phyloP scores from a whole-genome alignment of 2,329 filamentous ascomycete species.

The Ophiostoma ips region DNA sequence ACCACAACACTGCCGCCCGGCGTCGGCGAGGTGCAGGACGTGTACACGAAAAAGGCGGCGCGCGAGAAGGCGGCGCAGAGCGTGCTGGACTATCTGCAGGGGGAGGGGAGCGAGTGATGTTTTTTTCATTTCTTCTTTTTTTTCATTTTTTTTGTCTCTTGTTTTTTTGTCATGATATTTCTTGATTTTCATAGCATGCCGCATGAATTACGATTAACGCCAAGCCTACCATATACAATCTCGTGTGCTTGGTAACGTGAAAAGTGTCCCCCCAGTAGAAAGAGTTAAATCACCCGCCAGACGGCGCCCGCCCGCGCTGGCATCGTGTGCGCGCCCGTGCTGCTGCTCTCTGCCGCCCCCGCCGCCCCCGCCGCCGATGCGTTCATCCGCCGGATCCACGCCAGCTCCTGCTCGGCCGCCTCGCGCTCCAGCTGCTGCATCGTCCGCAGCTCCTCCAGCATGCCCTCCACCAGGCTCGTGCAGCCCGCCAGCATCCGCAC shows the following conservation, averaged over 20 bases:
- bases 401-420: slow-evolving; percentile 39
- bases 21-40: slow-evolving; percentile 21
- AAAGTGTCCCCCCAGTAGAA: too few species aligned
- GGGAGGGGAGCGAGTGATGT: neutral
- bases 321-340: slow-evolving; percentile 16
- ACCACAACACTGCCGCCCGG: slow-evolving; percentile 17
- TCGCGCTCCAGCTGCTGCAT: slow-evolving; percentile 50
- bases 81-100: slow-evolving; percentile 24
- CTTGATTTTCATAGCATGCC: too few species aligned
- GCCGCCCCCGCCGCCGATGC: slow-evolving; percentile 15
- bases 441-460: slow-evolving; percentile 46
- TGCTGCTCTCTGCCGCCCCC: neutral
- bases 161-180: neutral
- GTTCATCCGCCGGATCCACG: slow-evolving; percentile 44
- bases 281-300: slow-evolving; percentile 25
- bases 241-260: too few species aligned
- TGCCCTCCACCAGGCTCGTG: slow-evolving; percentile 36
- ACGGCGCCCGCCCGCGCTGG: slow-evolving; percentile 30
- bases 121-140: neutral
- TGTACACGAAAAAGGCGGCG: slow-evolving; percentile 23
- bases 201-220: too few species aligned
- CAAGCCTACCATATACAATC: too few species aligned
- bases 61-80: slow-evolving; percentile 26
- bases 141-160: neutral
- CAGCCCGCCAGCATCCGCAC: slow-evolving; percentile 34